These are phyloP conservation scores for Sapria himalayana DNA, from an alignment of 345 rosid genomes.

Conservation along the genomic window DNA sequence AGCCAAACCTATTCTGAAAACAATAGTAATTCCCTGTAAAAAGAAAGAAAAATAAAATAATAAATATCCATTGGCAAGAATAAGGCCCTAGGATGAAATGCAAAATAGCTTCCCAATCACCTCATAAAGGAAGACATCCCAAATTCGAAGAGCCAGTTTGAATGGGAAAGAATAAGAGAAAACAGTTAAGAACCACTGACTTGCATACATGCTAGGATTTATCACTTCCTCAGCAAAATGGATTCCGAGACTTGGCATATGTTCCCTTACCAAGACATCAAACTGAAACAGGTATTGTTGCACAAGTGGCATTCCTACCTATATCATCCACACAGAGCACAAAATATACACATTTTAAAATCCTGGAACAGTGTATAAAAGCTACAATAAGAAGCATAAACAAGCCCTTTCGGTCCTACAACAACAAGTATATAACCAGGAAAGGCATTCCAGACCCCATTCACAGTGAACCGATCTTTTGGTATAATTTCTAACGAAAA, in stretches of 20 bases:
- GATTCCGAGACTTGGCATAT: constrained; percentile 78
- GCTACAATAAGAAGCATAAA: too few relatives aligned
- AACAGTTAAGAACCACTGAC: constrained; percentile 97
- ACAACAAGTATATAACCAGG: too few relatives aligned
- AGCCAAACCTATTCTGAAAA: constrained; percentile 90
- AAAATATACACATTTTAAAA: too few relatives aligned
- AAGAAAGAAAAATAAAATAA: neutral
- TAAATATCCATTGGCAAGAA: neutral
- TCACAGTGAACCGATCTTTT: too few relatives aligned
- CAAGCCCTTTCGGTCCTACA: too few relatives aligned
- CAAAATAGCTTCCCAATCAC: constrained; percentile 9
- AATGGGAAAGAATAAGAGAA: constrained; percentile 90
- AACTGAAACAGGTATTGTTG: constrained; percentile 73
- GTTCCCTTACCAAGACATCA: constrained; percentile 53
- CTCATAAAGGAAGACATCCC: constrained; percentile 95
- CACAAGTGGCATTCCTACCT: constrained; percentile 92
- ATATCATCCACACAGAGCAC: constrained; percentile 7
- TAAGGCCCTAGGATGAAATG: neutral
- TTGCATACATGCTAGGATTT: constrained; percentile 97
- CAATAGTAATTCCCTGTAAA: constrained; percentile 76
- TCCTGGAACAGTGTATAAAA: too few relatives aligned
- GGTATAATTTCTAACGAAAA: too few relatives aligned
- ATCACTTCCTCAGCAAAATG: constrained; percentile 80
- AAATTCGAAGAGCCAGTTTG: constrained; percentile 75
- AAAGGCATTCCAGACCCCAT: too few relatives aligned